phyloP scores from a whole-genome alignment of 176 grass and related monocot genomes.

The Cenchrus fungigraminus region DNA sequence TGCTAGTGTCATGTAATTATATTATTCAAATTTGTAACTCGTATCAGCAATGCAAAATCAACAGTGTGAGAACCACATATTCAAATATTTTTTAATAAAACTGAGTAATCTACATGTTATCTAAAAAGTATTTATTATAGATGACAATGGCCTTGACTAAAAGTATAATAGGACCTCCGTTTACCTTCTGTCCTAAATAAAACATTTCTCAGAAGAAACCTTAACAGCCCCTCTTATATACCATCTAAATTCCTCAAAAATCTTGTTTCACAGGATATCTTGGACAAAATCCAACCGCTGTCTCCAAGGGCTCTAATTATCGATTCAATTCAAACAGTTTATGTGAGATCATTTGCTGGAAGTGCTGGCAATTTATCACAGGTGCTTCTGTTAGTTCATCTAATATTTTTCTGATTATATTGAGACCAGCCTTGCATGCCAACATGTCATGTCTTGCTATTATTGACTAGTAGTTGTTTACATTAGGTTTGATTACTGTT shows the following conservation, averaged over 20 bases:
- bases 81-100: background rate
- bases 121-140: constrained; percentile 7
- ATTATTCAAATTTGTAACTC: background rate
- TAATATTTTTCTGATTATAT: constrained; percentile 29
- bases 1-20: background rate
- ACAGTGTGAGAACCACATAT: background rate
- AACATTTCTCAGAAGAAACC: constrained; percentile 23
- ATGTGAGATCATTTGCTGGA: constrained; percentile 82
- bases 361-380: constrained; percentile 87
- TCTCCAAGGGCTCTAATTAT: constrained; percentile 80
- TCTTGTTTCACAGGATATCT: constrained; percentile 79
- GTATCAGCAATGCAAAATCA: constrained; percentile 5
- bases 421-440: background rate
- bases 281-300: constrained; percentile 75
- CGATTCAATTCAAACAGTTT: constrained; percentile 98
- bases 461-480: background rate
- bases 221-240: constrained; percentile 2
- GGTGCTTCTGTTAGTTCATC: constrained; percentile 48
- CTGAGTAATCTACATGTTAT: background rate
- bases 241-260: constrained; percentile 7
- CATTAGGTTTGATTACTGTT: background rate
- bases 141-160: background rate
- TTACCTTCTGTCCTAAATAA: constrained; percentile 21
- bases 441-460: constrained; percentile 10
- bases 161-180: background rate